These are phyloP conservation scores for Pseudogymnoascus pannorum DNA, from an alignment of 2,329 filamentous ascomycete genomes.

Conservation along the genomic window DNA sequence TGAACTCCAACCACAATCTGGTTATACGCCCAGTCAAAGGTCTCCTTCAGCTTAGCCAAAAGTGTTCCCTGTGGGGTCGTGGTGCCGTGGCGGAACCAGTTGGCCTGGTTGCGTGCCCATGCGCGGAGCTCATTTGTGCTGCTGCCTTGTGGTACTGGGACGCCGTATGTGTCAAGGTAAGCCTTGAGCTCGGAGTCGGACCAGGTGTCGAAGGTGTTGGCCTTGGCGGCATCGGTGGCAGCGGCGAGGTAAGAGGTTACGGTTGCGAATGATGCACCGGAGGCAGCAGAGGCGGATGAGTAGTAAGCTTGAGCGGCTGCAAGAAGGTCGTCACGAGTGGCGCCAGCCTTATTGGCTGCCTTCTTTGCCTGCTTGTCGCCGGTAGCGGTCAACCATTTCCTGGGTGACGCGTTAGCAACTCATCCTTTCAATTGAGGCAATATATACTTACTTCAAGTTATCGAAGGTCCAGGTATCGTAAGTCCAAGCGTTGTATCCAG, in stretches of 20 bases:
- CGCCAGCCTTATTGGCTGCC: constrained; percentile 53
- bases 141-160: constrained; percentile 34
- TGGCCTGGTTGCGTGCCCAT: constrained; percentile 63
- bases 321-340: constrained; percentile 66
- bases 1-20: constrained; percentile 29
- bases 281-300: constrained; percentile 49
- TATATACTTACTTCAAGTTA: constrained; percentile 50
- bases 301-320: constrained; percentile 57
- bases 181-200: constrained; percentile 61
- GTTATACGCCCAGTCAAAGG: constrained; percentile 18
- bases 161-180: constrained; percentile 72
- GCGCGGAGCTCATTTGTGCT: constrained; percentile 58
- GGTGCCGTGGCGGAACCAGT: constrained; percentile 72
- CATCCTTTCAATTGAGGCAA: background rate
- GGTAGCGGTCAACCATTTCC: constrained; percentile 42
- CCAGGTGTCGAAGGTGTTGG: constrained; percentile 65
- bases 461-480: constrained; percentile 71
- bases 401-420: background rate
- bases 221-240: constrained; percentile 59
- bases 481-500: constrained; percentile 65
- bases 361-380: constrained; percentile 51
- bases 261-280: constrained; percentile 54
- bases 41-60: constrained; percentile 53
- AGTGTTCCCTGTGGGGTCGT: constrained; percentile 57
- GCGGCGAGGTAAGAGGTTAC: constrained; percentile 63